A percentile compares a stretch with the other conserved stretches of the same genome.
Evolutionary conservation across 495 filamentous ascomycete genomes (phyloP).

Genomic region (Tuber brumale): DNA sequence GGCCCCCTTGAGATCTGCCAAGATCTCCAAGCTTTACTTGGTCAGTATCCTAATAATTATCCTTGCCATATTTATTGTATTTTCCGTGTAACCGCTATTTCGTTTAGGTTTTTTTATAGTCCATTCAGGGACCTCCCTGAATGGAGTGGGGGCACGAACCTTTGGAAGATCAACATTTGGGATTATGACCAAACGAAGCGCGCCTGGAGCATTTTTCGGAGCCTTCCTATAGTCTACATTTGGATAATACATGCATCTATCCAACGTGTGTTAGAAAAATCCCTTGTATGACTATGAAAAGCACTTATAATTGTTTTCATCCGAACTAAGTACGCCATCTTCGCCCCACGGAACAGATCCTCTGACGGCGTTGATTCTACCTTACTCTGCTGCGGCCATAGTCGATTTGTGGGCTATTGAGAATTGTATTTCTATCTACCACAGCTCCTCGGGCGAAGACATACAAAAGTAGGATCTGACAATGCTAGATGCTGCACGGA

Average conservation of each 20-base stretch:
- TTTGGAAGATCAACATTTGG: slow-evolving; percentile 86
- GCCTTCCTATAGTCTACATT: slow-evolving; percentile 68
- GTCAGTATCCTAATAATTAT: slow-evolving; percentile 44
- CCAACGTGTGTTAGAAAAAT: slow-evolving; percentile 4
- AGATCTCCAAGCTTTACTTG: neutral
- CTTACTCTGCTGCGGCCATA: slow-evolving; percentile 62
- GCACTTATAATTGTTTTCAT: slow-evolving; percentile 60
- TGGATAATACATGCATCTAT: slow-evolving; percentile 65
- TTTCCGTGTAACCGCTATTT: slow-evolving; percentile 69
- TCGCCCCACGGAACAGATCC: slow-evolving; percentile 81
- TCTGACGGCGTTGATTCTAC: slow-evolving; percentile 61
- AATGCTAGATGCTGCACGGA: slow-evolving; percentile 75
- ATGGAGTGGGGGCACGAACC: slow-evolving; percentile 46
- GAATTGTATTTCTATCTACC: slow-evolving; percentile 25
- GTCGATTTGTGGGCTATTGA: slow-evolving; percentile 68
- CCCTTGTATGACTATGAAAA: neutral
- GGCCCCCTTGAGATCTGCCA: neutral
- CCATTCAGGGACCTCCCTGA: neutral
- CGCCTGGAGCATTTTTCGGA: slow-evolving; percentile 84
- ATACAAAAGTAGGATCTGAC: slow-evolving; percentile 78
- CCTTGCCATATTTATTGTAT: slow-evolving; percentile 98
- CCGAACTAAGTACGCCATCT: slow-evolving; percentile 42
- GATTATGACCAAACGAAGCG: slow-evolving; percentile 85
- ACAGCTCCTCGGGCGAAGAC: neutral
- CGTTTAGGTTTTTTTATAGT: slow-evolving; percentile 9